Conservation (phyloP, 345 rosid genomes). For the Pistacia vera region DNA sequence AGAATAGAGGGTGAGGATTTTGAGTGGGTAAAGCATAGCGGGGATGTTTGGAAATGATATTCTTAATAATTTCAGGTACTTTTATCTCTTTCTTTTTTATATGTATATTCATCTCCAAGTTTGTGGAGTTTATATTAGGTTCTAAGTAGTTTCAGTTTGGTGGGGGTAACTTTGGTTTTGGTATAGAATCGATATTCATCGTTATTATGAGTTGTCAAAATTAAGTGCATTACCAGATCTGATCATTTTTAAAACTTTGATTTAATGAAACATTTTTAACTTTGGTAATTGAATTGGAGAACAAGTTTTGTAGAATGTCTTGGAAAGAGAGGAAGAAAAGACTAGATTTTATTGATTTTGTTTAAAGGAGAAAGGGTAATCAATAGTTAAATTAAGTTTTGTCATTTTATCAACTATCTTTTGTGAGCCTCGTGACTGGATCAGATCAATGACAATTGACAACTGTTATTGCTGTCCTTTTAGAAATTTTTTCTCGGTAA, state of each 20-base stretch:
- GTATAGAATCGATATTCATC: too few species aligned
- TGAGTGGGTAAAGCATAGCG: background rate
- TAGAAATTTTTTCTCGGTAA: too few species aligned
- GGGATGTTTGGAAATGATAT: background rate
- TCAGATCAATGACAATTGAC: background rate
- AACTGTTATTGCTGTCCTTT: background rate
- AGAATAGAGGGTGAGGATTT: background rate
- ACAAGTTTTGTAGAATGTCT: background rate
- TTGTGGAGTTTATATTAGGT: too few species aligned
- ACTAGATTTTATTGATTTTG: too few species aligned
- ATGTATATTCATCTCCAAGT: too few species aligned
- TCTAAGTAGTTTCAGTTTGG: background rate
- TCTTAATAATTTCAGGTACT: constrained; percentile 5
- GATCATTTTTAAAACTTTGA: too few species aligned
- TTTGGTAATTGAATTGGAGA: background rate
- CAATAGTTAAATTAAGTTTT: too few species aligned
- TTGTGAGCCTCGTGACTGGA: background rate
- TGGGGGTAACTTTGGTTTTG: background rate
- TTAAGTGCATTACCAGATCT: too few species aligned
- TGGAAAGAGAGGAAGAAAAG: too few species aligned
- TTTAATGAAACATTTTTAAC: too few species aligned
- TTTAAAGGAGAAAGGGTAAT: too few species aligned
- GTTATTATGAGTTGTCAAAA: too few species aligned
- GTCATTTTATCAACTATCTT: background rate
- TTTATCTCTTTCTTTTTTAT: background rate